Conservation (phyloP, 345 rosid genomes). For the Pugionium dolabratum region DNA sequence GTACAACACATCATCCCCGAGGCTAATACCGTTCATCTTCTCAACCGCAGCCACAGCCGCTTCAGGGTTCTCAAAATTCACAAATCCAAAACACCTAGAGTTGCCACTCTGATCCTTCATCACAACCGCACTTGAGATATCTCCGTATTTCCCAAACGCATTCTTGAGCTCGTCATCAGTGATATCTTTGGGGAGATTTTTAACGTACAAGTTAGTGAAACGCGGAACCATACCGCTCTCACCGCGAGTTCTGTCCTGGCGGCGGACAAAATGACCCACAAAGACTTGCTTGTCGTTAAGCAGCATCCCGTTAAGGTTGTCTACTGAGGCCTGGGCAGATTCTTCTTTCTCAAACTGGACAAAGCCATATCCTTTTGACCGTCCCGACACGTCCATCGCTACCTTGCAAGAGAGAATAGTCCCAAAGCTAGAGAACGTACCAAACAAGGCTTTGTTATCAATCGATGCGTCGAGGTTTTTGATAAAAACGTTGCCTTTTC, state of each 20-base stretch:
- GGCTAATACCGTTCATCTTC: slow-evolving; percentile 52
- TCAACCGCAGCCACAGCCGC: slow-evolving; percentile 55
- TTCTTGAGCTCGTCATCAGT: slow-evolving; percentile 64
- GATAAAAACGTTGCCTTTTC: slow-evolving; percentile 68
- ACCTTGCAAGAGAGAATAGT: slow-evolving; percentile 67
- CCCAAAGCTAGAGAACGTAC: slow-evolving; percentile 60
- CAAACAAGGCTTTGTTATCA: slow-evolving; percentile 59
- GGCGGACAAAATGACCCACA: slow-evolving; percentile 60
- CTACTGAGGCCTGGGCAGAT: slow-evolving; percentile 54
- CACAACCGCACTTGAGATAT: slow-evolving; percentile 61
- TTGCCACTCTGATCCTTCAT: slow-evolving; percentile 57
- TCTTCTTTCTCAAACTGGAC: slow-evolving; percentile 72
- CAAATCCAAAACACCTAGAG: slow-evolving; percentile 67
- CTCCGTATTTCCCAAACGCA: slow-evolving; percentile 54
- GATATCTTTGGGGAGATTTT: slow-evolving; percentile 57
- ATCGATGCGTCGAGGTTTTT: slow-evolving; percentile 63
- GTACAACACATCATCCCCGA: slow-evolving; percentile 52
- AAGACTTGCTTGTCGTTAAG: slow-evolving; percentile 65
- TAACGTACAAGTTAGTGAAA: slow-evolving; percentile 64
- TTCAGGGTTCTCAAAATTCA: slow-evolving; percentile 54
- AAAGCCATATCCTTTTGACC: slow-evolving; percentile 63
- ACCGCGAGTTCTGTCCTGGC: slow-evolving; percentile 46
- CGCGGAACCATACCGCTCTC: slow-evolving; percentile 39
- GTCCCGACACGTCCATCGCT: slow-evolving; percentile 50
- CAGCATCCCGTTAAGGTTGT: slow-evolving; percentile 65